Evolutionary conservation across 2,329 filamentous ascomycete genomes (phyloP).

Genomic region (Xylariaceae sp.): DNA sequence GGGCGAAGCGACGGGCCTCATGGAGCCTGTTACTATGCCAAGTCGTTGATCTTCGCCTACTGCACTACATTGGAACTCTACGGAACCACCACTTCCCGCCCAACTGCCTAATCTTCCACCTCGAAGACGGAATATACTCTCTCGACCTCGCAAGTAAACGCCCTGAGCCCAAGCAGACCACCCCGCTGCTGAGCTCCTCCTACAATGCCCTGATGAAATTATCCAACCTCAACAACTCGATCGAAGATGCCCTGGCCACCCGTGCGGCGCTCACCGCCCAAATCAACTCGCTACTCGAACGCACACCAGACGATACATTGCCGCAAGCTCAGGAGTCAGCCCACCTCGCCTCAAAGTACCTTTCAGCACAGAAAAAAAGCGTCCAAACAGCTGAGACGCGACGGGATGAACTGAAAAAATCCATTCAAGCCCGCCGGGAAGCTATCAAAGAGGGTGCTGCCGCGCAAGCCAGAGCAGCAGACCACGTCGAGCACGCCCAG

Average conservation of each 20-base stretch:
- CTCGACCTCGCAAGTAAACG: constrained; percentile 57
- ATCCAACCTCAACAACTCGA: constrained; percentile 81
- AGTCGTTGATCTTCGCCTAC: constrained; percentile 60
- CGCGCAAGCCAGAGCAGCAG: constrained; percentile 52
- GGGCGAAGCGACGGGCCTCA: constrained; percentile 57
- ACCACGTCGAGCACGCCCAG: constrained; percentile 57
- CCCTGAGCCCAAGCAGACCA: constrained; percentile 48
- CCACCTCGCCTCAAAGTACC: constrained; percentile 46
- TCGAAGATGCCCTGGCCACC: constrained; percentile 81
- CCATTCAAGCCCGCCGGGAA: constrained; percentile 58
- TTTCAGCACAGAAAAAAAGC: constrained; percentile 60
- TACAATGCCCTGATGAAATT: constrained; percentile 86
- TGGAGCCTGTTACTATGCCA: constrained; percentile 66
- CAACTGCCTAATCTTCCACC: constrained; percentile 81
- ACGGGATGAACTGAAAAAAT: constrained; percentile 62
- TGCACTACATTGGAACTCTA: constrained; percentile 75
- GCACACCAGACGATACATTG: constrained; percentile 39
- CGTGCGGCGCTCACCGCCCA: constrained; percentile 69
- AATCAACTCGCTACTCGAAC: constrained; percentile 58
- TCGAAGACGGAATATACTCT: constrained; percentile 81
- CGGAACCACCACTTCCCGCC: constrained; percentile 66
- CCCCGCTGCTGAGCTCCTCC: constrained; percentile 60
- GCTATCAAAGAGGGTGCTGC: constrained; percentile 62
- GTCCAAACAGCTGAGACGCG: constrained; percentile 57
- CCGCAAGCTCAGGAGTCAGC: constrained; percentile 47